Base-by-base conservation (phyloP, 202 grass and related monocot genomes). In the Digitaria exilis region DNA sequence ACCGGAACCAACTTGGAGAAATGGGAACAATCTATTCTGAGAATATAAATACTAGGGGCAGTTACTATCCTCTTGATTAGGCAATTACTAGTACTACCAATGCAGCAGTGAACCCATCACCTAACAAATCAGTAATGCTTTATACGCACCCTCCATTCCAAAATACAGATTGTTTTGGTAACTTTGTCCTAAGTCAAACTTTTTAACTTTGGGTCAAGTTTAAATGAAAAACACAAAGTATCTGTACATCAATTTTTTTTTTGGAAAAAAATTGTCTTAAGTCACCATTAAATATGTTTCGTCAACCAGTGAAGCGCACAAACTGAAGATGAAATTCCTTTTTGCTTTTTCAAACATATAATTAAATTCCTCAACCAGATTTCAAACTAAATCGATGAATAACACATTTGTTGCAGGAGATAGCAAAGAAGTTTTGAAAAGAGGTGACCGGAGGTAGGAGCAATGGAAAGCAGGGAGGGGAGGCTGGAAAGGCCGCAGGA, bases 51-150 rank as follows among this genome's bases (percentile, higher is more conserved):
- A 29, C 31, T 22, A 79, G 29, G 19, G 1, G 2, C 49, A 60
- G 46, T 49, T 71, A 52, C 17, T 73, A 12, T 46, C 9, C 19
- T 26, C 55, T 73, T 82, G 29, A 82, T 35, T 72, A 73, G 55
- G 30, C 9, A 62, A 42, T 26, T 16, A 9, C 31, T 42, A 71
- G 22, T 5, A 54, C 30, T 22, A 42, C 21, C 45, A 55, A 50
- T 70, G 63, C 29, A 78, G 30, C 25, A 69, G 13, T 42, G 44
- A 44, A n/a, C 24, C 4, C 34, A 75, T 76, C 71, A 39, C 9
- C 37, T 39, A n/a, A n/a, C n/a, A n/a, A n/a, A n/a, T n/a, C n/a
- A n/a, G n/a, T n/a, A n/a, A n/a, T n/a, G n/a, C n/a, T n/a, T n/a
- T n/a, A n/a, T n/a, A n/a, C n/a, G n/a, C n/a, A n/a, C n/a, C n/a